A percentile compares a stretch with the other conserved stretches of the same genome.
phyloP scores from a whole-genome alignment of 2,329 filamentous ascomycete genomes.

The Phialemonium atrogriseum region DNA sequence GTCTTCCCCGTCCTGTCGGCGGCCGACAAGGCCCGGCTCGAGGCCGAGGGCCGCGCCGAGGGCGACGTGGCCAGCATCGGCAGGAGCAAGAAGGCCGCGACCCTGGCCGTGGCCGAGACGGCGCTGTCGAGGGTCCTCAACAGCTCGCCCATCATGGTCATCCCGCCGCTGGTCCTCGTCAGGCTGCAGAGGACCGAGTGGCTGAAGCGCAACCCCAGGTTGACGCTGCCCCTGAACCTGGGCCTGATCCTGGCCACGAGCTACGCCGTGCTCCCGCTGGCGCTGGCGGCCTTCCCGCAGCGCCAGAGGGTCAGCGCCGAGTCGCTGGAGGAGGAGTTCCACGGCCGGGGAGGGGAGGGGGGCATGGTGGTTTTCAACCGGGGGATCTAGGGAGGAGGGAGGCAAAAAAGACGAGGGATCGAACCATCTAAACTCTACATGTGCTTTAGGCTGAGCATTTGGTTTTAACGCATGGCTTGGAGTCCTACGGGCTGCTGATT shows the following conservation, averaged over 20 bases:
- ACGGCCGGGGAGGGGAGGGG: constrained; percentile 65
- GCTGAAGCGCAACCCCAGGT: constrained; percentile 67
- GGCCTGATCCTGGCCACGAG: constrained; percentile 81
- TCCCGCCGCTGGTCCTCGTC: constrained; percentile 81
- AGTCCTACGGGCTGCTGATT: no score
- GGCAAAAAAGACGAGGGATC: no score
- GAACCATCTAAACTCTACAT: no score
- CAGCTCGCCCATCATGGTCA: constrained; percentile 92
- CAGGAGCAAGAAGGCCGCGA: constrained; percentile 80
- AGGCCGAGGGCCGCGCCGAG: constrained; percentile 51
- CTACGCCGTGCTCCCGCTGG: constrained; percentile 80
- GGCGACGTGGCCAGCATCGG: constrained; percentile 65
- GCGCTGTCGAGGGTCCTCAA: constrained; percentile 88
- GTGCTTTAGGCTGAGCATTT: no score
- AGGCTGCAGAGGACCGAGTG: constrained; percentile 76
- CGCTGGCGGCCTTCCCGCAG: constrained; percentile 87
- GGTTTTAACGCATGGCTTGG: no score
- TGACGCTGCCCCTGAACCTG: constrained; percentile 78
- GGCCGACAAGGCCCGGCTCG: constrained; percentile 52
- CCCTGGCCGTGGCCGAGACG: constrained; percentile 85
- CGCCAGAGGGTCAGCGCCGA: constrained; percentile 71
- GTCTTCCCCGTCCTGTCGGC: constrained; percentile 75
- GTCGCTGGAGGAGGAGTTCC: constrained; percentile 79
- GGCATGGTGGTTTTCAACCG: constrained; percentile 95
- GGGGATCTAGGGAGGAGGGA: constrained; percentile 57